Conservation (phyloP, 2,329 filamentous ascomycete species). For the Aspergillus sergii region DNA sequence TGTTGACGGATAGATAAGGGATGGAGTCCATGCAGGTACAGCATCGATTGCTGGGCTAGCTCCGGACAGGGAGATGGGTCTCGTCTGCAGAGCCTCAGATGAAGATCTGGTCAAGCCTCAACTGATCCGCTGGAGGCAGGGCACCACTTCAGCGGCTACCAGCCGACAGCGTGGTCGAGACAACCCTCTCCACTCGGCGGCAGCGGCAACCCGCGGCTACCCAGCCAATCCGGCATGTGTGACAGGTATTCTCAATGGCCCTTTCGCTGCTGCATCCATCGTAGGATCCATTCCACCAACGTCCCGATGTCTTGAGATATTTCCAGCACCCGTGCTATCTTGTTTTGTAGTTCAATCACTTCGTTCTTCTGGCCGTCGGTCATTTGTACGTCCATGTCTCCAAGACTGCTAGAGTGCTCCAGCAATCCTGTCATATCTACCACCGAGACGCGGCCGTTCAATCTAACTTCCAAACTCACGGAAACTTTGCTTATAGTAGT, state of each 20-base stretch:
- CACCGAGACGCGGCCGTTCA: slow-evolving; percentile 45
- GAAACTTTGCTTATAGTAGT: slow-evolving; percentile 30
- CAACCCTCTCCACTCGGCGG: slow-evolving; percentile 7
- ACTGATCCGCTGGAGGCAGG: not conserved
- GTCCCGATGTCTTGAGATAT: slow-evolving; percentile 48
- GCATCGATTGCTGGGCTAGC: not conserved
- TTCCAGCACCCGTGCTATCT: slow-evolving; percentile 44
- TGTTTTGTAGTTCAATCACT: slow-evolving; percentile 31
- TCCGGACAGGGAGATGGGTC: slow-evolving; percentile 1
- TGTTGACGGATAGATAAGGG: not conserved
- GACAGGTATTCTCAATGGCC: slow-evolving; percentile 22
- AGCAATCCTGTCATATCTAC: slow-evolving; percentile 40
- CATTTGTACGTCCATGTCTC: slow-evolving; percentile 24
- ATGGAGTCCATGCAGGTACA: slow-evolving; percentile 7
- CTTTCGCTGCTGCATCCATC: slow-evolving; percentile 36
- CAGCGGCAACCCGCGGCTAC: slow-evolving; percentile 1
- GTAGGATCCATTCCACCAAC: slow-evolving; percentile 48
- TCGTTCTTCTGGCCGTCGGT: slow-evolving; percentile 21
- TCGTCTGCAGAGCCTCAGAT: not conserved
- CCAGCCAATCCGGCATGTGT: not conserved
- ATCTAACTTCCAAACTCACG: slow-evolving; percentile 43
- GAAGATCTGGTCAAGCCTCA: not conserved
- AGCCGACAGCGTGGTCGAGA: not conserved
- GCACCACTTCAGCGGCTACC: not conserved
- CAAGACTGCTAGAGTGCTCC: slow-evolving; percentile 19